Evolutionary conservation across 2,329 filamentous ascomycete genomes (phyloP).

Genomic region (Pseudocercospora eumusae): DNA sequence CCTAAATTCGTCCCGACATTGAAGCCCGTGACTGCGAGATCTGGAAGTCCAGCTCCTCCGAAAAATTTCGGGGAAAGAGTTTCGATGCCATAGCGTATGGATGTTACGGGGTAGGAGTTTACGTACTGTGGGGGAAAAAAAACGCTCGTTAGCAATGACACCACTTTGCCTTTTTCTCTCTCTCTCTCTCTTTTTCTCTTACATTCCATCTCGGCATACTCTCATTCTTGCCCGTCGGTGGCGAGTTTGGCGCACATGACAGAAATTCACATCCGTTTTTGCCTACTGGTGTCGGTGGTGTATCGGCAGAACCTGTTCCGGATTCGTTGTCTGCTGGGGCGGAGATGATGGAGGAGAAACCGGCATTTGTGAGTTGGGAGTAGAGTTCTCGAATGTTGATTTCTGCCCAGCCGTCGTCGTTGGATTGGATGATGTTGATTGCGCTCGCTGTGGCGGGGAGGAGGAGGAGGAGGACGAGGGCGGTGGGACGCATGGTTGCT

Average conservation of each 20-base stretch:
- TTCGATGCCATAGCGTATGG: constrained; percentile 64
- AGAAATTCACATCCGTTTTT: constrained; percentile 57
- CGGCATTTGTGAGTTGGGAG: constrained; percentile 55
- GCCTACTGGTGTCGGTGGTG: constrained; percentile 23
- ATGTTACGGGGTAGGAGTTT: constrained; percentile 68
- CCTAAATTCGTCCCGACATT: constrained; percentile 65
- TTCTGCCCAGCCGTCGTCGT: constrained; percentile 76
- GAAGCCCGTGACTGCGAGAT: constrained; percentile 66
- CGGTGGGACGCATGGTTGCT: not conserved
- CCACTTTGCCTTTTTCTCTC: too few species aligned
- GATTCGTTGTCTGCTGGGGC: constrained; percentile 68
- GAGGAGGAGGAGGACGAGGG: not conserved
- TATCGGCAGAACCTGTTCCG: constrained; percentile 50
- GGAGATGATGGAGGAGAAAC: constrained; percentile 65
- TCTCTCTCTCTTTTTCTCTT: not conserved
- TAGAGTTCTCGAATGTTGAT: constrained; percentile 64
- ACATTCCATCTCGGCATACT: constrained; percentile 57
- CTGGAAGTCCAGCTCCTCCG: constrained; percentile 55
- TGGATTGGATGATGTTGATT: constrained; percentile 63
- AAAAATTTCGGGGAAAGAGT: constrained; percentile 58
- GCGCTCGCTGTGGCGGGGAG: constrained; percentile 14
- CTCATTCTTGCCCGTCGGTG: constrained; percentile 59
- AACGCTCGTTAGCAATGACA: too few species aligned
- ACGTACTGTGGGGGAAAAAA: constrained; percentile 60
- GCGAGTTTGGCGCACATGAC: constrained; percentile 61